These are phyloP conservation scores for Penicillium paxilli DNA, from an alignment of 495 filamentous ascomycete species.

Conservation along the genomic window DNA sequence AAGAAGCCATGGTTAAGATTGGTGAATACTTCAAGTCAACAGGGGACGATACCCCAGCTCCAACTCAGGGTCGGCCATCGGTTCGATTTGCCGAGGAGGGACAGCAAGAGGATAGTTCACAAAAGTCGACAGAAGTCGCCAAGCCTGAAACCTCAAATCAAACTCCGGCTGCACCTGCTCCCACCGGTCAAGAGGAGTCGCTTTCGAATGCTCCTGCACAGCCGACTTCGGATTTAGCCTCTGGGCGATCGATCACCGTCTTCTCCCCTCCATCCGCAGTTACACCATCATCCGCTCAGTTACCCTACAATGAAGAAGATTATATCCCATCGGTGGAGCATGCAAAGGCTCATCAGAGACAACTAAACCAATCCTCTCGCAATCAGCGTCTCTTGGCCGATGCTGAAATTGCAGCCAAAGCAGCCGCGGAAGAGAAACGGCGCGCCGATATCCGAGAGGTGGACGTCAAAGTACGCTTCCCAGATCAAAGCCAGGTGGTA, in stretches of 20 bases:
- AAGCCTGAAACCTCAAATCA: conserved; percentile 7
- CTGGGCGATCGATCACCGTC: conserved; percentile 60
- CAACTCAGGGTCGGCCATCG: conserved; percentile 9
- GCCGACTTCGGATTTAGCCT: conserved; percentile 20
- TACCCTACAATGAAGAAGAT: conserved; percentile 65
- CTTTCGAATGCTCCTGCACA: conserved; percentile 24
- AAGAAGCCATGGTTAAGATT: conserved; percentile 83
- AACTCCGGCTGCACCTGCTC: conserved; percentile 11
- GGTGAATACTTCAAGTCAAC: conserved; percentile 60
- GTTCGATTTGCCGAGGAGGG: conserved; percentile 14
- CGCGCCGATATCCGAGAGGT: conserved; percentile 66
- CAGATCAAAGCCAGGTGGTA: conserved; percentile 73
- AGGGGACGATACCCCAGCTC: conserved; percentile 31
- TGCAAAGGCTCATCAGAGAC: conserved; percentile 75
- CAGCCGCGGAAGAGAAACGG: conserved; percentile 53
- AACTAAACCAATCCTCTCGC: conserved; percentile 60
- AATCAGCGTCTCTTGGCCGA: conserved; percentile 63
- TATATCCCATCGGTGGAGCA: conserved; percentile 85
- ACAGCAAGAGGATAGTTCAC: conserved; percentile 11
- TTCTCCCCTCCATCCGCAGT: conserved; percentile 70
- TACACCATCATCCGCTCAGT: conserved; percentile 73
- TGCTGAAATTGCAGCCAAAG: conserved; percentile 50
- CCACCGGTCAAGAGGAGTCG: conserved; percentile 10
- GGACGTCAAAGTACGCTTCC: conserved; percentile 80
- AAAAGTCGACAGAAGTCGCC: not conserved